Evolutionary conservation across 1,139 yeast species (phyloP).

Genomic region (Magnusiomyces sp.): DNA sequence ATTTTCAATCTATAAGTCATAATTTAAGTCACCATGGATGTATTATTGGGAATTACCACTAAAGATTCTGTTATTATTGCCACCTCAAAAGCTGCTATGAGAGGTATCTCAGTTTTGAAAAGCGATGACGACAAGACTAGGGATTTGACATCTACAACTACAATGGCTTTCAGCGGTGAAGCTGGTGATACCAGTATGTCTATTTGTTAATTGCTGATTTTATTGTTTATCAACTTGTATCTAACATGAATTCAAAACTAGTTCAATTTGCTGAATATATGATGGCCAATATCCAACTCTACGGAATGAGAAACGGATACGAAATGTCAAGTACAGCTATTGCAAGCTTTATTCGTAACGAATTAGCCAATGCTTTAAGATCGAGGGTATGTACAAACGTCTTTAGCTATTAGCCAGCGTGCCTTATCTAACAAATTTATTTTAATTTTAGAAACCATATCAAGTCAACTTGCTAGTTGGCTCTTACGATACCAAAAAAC

Average conservation of each 20-base stretch:
- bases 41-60: slow-evolving; percentile 77
- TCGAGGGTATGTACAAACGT: slow-evolving; percentile 42
- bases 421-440: not conserved
- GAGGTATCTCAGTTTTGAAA: slow-evolving; percentile 88
- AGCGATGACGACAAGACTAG: slow-evolving; percentile 85
- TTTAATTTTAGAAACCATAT: slow-evolving; percentile 57
- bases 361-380: slow-evolving; percentile 80
- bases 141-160: slow-evolving; percentile 60
- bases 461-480: slow-evolving; percentile 87
- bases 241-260: slow-evolving; percentile 4
- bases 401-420: not conserved
- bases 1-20: no score
- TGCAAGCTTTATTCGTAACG: slow-evolving; percentile 81
- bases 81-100: slow-evolving; percentile 85
- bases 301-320: slow-evolving; percentile 75
- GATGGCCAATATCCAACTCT: slow-evolving; percentile 85
- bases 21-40: slow-evolving; percentile 52
- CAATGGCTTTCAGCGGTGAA: slow-evolving; percentile 91
- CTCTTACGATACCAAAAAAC: slow-evolving; percentile 63
- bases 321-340: slow-evolving; percentile 67
- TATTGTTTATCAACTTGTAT: no score
- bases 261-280: slow-evolving; percentile 93
- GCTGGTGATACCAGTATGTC: slow-evolving; percentile 71
- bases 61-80: slow-evolving; percentile 77
- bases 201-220: not conserved